A percentile compares a stretch with the other conserved stretches of the same genome.
phyloP scores from a whole-genome alignment of 805 yeast species.

The Teunomyces funiuensis region DNA sequence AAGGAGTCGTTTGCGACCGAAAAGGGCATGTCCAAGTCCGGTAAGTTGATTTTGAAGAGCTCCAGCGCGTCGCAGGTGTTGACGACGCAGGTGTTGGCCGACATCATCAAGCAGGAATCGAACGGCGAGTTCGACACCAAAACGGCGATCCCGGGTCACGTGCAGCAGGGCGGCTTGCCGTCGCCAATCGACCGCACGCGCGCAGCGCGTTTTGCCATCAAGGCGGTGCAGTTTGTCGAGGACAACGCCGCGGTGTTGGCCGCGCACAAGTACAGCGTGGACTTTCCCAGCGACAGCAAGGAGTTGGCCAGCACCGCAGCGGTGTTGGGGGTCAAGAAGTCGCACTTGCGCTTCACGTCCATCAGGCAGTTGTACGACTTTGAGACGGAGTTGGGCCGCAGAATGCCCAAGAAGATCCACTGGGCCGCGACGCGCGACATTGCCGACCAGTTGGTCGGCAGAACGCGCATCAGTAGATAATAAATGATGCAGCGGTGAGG shows the following conservation, averaged over 20 bases:
- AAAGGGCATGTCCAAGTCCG: constrained; percentile 77
- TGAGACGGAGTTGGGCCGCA: constrained; percentile 75
- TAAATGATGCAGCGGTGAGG: no score
- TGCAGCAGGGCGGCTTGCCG: constrained; percentile 96
- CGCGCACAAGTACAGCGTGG: constrained; percentile 24
- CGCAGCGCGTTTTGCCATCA: constrained; percentile 87
- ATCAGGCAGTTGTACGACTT: constrained; percentile 77
- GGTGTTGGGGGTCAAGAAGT: constrained; percentile 56
- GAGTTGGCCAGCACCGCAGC: constrained; percentile 39
- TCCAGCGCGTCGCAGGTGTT: constrained; percentile 81
- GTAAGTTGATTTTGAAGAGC: constrained; percentile 81
- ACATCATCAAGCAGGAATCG: constrained; percentile 79
- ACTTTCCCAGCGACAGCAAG: constrained; percentile 33
- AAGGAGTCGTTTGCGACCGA: constrained; percentile 69
- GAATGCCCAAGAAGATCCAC: constrained; percentile 87
- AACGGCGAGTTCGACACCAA: constrained; percentile 80
- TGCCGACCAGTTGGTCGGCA: constrained; percentile 83
- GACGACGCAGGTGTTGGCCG: constrained; percentile 78
- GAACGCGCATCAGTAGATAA: constrained; percentile 31
- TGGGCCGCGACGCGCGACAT: constrained; percentile 77
- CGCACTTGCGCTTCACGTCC: constrained; percentile 72
- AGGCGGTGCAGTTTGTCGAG: constrained; percentile 87
- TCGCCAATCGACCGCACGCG: constrained; percentile 90
- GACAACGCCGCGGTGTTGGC: constrained; percentile 30
- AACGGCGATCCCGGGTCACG: constrained; percentile 97